These are phyloP conservation scores for Lactarius pseudohatsudake DNA, from an alignment of 768 basidiomycete species.

Conservation along the genomic window DNA sequence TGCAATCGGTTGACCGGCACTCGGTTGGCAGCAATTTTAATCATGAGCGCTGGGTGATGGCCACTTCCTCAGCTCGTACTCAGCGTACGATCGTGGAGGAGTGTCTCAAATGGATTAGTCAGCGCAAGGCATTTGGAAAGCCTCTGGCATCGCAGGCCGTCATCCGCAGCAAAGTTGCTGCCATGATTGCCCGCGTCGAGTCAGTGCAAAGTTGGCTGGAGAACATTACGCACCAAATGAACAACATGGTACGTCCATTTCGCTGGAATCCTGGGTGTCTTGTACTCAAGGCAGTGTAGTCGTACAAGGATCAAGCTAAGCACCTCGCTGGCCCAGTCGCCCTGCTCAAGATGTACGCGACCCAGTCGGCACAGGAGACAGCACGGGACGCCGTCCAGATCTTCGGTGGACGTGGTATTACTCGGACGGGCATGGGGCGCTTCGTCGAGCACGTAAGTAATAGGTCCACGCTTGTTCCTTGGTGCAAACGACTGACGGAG, in stretches of 20 bases:
- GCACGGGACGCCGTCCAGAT: slow-evolving; percentile 83
- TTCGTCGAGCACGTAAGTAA: slow-evolving; percentile 67
- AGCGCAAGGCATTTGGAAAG: slow-evolving; percentile 91
- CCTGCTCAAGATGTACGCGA: slow-evolving; percentile 76
- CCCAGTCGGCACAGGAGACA: slow-evolving; percentile 74
- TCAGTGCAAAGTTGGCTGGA: slow-evolving; percentile 85
- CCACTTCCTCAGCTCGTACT: slow-evolving; percentile 59
- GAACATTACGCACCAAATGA: slow-evolving; percentile 85
- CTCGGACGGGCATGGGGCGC: slow-evolving; percentile 76
- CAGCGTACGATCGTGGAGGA: slow-evolving; percentile 79
- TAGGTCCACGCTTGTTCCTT: neutral
- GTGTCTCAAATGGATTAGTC: slow-evolving; percentile 86
- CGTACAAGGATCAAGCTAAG: slow-evolving; percentile 70
- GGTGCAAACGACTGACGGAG: slow-evolving; percentile 17
- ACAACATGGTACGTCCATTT: slow-evolving; percentile 58
- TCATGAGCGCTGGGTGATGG: slow-evolving; percentile 94
- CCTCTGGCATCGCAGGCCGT: slow-evolving; percentile 81
- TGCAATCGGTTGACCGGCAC: neutral
- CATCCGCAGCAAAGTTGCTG: slow-evolving; percentile 83
- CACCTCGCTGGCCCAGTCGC: slow-evolving; percentile 79
- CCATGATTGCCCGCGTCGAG: slow-evolving; percentile 86
- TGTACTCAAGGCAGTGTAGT: slow-evolving; percentile 38
- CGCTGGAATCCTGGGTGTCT: slow-evolving; percentile 18
- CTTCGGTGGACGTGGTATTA: slow-evolving; percentile 85
- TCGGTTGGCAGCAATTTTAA: slow-evolving; percentile 75